Evolutionary conservation across 495 filamentous ascomycete species (phyloP).

Genomic region (Parathielavia appendiculata): DNA sequence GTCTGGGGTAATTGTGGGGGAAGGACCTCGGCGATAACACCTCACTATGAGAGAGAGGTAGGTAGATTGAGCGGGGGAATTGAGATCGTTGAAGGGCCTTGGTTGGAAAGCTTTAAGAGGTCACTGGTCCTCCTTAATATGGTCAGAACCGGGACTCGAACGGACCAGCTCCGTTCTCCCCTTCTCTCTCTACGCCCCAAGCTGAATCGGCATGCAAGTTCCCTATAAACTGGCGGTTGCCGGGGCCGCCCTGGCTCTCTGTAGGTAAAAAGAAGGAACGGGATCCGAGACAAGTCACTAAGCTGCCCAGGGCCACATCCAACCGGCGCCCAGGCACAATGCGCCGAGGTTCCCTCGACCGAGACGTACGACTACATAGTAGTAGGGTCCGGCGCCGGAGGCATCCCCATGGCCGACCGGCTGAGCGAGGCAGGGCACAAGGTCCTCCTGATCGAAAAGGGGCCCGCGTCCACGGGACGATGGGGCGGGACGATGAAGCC

Average conservation of each 20-base stretch:
- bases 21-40: neutral
- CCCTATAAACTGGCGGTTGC: slow-evolving; percentile 12
- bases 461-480: slow-evolving; percentile 51
- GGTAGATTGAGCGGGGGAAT: neutral
- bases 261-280: slow-evolving; percentile 14
- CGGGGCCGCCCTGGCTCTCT: slow-evolving; percentile 6
- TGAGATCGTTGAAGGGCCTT: neutral
- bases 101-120: slow-evolving; percentile 2
- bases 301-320: slow-evolving; percentile 15
- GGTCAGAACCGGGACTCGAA: neutral
- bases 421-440: slow-evolving; percentile 56
- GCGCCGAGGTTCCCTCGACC: slow-evolving; percentile 38
- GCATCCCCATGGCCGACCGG: slow-evolving; percentile 57
- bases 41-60: neutral
- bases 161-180: neutral
- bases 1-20: slow-evolving; percentile 24
- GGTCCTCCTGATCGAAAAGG: slow-evolving; percentile 59
- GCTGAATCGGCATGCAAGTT: slow-evolving; percentile 17
- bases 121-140: neutral
- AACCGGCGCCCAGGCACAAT: slow-evolving; percentile 27
- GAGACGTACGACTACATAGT: slow-evolving; percentile 60
- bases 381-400: slow-evolving; percentile 57
- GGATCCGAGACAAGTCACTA: neutral
- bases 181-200: neutral
- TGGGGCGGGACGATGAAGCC: slow-evolving; percentile 54